Percentiles rank a stretch among this genome's conserved stretches.
Conservation (phyloP, 208 protist genomes). For the Acanthamoeba castellanii region DNA sequence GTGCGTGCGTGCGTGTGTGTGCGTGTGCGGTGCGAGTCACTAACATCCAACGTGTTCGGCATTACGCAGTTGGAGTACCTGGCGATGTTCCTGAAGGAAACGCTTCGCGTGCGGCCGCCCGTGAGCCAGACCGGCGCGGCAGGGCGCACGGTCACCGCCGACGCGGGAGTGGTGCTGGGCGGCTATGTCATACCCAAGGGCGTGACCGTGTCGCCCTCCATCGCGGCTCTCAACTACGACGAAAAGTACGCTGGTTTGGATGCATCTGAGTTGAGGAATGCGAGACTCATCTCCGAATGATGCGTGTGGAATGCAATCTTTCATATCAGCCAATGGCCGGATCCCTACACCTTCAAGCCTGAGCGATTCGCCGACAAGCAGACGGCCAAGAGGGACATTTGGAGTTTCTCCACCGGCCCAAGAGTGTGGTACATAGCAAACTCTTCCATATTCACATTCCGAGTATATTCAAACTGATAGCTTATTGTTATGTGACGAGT, state of each 20-base stretch:
- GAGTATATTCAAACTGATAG: background rate
- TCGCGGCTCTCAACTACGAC: background rate
- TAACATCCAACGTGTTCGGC: background rate
- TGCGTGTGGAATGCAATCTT: too few species aligned
- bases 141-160: background rate
- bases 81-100: constrained; percentile 5
- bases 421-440: background rate
- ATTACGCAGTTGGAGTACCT: background rate
- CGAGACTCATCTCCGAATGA: too few species aligned
- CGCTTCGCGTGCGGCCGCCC: background rate
- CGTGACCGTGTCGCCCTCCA: background rate
- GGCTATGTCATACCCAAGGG: constrained; percentile 20
- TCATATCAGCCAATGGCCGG: background rate
- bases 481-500: background rate
- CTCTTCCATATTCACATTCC: too few species aligned
- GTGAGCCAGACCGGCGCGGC: background rate
- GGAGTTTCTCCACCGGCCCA: background rate
- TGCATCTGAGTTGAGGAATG: too few species aligned
- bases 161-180: background rate
- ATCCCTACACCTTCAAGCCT: background rate
- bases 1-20: too few species aligned
- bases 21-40: too few species aligned
- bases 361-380: background rate
- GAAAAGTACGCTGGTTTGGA: background rate
- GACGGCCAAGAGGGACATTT: background rate